These are phyloP conservation scores for Collybiopsis luxurians DNA, from an alignment of 768 basidiomycete genomes.

Conservation along the genomic window DNA sequence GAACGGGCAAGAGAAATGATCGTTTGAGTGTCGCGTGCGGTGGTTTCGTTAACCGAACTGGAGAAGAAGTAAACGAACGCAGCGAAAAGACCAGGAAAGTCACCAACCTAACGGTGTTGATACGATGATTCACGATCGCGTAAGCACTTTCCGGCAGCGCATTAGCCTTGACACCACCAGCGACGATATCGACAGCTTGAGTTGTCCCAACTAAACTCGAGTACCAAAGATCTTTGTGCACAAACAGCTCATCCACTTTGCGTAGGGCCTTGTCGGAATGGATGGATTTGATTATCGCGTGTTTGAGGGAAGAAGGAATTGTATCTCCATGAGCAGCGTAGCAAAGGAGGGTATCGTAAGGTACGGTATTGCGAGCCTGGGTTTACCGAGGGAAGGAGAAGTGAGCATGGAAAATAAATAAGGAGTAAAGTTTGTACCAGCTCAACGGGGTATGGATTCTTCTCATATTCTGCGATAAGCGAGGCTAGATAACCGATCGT, in stretches of 20 bases:
- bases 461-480: conserved; percentile 48
- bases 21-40: conserved; percentile 24
- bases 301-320: conserved; percentile 32
- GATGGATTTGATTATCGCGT: conserved; percentile 30
- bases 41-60: conserved; percentile 34
- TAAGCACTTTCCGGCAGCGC: conserved; percentile 56
- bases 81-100: not conserved
- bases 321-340: conserved; percentile 44
- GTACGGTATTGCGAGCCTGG: conserved; percentile 37
- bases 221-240: conserved; percentile 13
- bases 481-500: conserved; percentile 60
- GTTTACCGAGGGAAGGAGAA: not conserved
- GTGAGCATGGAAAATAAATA: not conserved
- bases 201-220: conserved; percentile 45
- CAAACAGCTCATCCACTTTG: conserved; percentile 33
- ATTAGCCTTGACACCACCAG: conserved; percentile 48
- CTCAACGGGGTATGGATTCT: conserved; percentile 32
- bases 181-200: conserved; percentile 53
- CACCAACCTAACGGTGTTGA: conserved; percentile 37
- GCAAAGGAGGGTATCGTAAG: conserved; percentile 48
- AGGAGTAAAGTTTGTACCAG: conserved; percentile 23
- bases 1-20: conserved; percentile 31
- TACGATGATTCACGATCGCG: conserved; percentile 51
- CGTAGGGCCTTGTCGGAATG: conserved; percentile 36
- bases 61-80: not conserved